A percentile compares a stretch with the other conserved stretches of the same genome.
These are phyloP conservation scores for Lycium ferocissimum DNA, from an alignment of 257 asterid genomes.

Conservation along the genomic window DNA sequence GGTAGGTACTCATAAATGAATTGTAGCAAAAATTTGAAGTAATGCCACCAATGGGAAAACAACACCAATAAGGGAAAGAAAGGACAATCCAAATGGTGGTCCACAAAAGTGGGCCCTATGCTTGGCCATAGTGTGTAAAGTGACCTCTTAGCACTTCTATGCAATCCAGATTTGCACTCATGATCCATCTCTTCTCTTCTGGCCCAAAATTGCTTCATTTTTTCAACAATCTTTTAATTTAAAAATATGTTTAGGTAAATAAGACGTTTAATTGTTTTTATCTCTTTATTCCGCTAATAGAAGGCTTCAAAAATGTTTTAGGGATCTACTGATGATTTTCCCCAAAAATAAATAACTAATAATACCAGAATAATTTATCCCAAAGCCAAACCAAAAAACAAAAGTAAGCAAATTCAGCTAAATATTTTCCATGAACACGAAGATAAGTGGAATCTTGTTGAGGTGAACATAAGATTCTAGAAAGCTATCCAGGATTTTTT, in stretches of 20 bases:
- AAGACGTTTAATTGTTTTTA: not conserved
- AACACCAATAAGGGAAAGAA: not conserved
- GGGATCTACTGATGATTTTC: not conserved
- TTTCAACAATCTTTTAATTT: not conserved
- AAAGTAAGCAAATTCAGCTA: not conserved
- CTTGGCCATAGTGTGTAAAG: conserved; percentile 9
- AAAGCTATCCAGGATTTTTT: not conserved
- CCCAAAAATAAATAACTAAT: not conserved
- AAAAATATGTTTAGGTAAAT: not conserved
- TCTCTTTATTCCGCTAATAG: not conserved
- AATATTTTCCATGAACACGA: not conserved
- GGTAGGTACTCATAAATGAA: not conserved
- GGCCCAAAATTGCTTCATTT: not conserved
- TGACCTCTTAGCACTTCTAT: not conserved
- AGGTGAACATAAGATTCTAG: not conserved
- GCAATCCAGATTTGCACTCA: not conserved
- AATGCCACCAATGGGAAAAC: not conserved
- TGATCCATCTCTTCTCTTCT: not conserved
- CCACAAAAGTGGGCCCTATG: conserved; percentile 11
- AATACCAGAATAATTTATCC: not conserved
- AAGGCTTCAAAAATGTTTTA: not conserved
- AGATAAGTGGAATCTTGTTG: not conserved
- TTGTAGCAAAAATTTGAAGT: not conserved
- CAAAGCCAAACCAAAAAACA: not conserved
- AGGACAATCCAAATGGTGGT: not conserved